Evolutionary conservation across 2,329 filamentous ascomycete genomes (phyloP).

Genomic region (Apiospora hydei): DNA sequence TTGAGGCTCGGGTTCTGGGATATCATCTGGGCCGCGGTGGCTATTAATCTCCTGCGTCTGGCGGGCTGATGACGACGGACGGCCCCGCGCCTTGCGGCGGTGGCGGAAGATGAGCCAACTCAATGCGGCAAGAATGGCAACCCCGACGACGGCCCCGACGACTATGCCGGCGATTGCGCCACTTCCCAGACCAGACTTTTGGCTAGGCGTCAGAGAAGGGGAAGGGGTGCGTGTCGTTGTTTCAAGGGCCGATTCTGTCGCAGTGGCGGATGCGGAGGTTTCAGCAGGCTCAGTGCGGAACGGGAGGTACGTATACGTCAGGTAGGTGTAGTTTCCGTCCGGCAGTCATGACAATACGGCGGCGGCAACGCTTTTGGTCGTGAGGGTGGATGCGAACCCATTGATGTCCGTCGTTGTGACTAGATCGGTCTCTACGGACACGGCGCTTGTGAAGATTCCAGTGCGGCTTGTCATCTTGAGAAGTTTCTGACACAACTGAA

Average conservation of each 20-base stretch:
- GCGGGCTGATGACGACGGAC: neutral
- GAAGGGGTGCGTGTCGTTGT: neutral
- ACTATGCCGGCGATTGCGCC: slow-evolving; percentile 21
- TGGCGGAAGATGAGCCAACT: neutral
- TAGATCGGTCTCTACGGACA: neutral
- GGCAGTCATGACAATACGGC: slow-evolving; percentile 22
- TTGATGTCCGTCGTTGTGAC: slow-evolving; percentile 19
- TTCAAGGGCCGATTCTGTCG: neutral
- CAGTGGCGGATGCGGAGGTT: neutral
- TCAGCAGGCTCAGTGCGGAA: neutral
- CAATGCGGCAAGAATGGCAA: neutral
- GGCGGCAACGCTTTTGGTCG: slow-evolving; percentile 8
- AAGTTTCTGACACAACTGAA: neutral
- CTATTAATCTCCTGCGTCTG: neutral
- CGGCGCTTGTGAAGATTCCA: slow-evolving; percentile 23
- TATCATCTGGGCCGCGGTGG: neutral
- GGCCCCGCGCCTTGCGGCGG: neutral
- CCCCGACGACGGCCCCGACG: neutral
- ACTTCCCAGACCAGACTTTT: neutral
- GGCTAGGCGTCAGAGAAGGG: neutral
- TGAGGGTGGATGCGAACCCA: neutral
- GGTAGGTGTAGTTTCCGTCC: slow-evolving; percentile 24
- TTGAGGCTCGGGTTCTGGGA: neutral
- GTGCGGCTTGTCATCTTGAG: neutral
- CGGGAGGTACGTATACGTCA: slow-evolving; percentile 17